Percentiles rank a stretch among this genome's conserved stretches.
Conservation (phyloP, 192 early-diverging fungal genomes). For the Chytriomyces sp. region DNA sequence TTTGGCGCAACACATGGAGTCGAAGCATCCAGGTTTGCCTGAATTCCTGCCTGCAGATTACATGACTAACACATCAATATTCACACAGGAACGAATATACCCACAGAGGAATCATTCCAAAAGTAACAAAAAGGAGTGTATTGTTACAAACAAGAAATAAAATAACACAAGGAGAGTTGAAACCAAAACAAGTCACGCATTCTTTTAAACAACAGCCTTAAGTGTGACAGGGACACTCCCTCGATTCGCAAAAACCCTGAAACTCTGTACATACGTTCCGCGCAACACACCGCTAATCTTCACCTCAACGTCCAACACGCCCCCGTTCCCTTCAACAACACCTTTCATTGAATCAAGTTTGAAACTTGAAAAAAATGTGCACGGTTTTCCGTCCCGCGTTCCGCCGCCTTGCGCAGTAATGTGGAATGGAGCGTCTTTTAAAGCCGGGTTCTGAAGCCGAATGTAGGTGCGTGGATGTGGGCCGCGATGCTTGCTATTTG, state of each 20-base stretch:
- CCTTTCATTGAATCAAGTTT: slow-evolving; percentile 7
- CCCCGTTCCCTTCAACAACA: background rate
- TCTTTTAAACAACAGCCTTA: slow-evolving; percentile 20
- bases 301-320: slow-evolving; percentile 14
- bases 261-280: slow-evolving; percentile 24
- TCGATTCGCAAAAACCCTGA: slow-evolving; percentile 12
- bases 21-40: no score
- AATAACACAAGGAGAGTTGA: background rate
- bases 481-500: no score
- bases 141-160: no score
- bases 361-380: slow-evolving; percentile 14
- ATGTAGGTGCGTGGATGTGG: background rate
- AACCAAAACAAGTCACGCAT: background rate
- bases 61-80: no score
- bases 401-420: slow-evolving; percentile 13
- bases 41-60: no score
- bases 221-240: slow-evolving; percentile 27
- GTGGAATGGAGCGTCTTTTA: slow-evolving; percentile 6
- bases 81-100: no score
- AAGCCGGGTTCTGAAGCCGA: slow-evolving; percentile 5
- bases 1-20: no score
- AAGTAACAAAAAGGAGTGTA: no score
- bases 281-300: slow-evolving; percentile 14
- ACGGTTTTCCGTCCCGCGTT: slow-evolving; percentile 15
- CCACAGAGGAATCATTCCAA: no score